phyloP scores from a whole-genome alignment of 345 rosid species.

The Hibiscus trionum region DNA sequence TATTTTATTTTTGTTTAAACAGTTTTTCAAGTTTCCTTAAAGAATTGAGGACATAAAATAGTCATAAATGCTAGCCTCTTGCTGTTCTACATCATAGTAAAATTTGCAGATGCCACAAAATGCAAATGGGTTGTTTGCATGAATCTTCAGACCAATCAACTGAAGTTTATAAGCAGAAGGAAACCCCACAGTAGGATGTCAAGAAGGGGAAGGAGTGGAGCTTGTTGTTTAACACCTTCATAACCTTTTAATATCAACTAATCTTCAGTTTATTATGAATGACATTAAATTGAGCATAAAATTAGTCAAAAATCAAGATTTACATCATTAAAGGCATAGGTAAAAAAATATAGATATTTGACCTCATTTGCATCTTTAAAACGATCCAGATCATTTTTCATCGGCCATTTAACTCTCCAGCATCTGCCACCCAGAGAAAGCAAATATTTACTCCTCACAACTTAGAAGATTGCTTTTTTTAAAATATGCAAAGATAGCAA shows the following conservation, averaged over 20 bases:
- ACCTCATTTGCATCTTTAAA: slow-evolving; percentile 99
- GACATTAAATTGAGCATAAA: background rate
- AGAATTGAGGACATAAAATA: background rate
- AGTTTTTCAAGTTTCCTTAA: background rate
- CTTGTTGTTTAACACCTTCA: background rate
- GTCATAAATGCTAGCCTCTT: too few relatives aligned
- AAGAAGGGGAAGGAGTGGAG: background rate
- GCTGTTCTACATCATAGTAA: background rate
- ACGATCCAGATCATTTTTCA: slow-evolving; percentile 38
- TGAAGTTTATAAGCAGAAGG: background rate
- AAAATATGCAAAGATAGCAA: background rate
- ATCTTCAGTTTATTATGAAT: background rate
- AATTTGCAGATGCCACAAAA: background rate
- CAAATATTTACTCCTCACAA: background rate
- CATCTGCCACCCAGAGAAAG: slow-evolving; percentile 39
- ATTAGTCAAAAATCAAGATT: background rate
- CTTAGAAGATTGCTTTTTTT: background rate
- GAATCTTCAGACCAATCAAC: background rate
- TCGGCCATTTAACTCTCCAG: slow-evolving; percentile 96
- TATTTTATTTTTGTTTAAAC: background rate
- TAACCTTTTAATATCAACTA: background rate
- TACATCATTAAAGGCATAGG: background rate
- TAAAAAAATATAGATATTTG: slow-evolving; percentile 9
- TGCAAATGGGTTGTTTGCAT: background rate
- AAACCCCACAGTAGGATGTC: background rate